Conservation (phyloP, 192 early-diverging fungal species). For the Coemansia sp. region DNA sequence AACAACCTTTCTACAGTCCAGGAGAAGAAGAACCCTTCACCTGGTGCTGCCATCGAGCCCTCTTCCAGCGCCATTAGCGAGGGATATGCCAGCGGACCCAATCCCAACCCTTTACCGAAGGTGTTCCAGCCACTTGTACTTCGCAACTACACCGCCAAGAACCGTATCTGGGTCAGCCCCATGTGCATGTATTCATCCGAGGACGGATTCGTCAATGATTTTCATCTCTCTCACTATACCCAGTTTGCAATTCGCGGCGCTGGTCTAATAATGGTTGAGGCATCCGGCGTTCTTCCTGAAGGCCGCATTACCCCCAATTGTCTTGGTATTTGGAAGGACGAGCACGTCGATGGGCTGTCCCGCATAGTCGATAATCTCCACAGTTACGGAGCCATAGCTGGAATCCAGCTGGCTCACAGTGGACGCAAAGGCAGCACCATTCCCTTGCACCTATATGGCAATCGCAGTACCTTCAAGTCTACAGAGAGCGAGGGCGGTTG, state of each 20-base stretch:
- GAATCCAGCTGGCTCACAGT: constrained; percentile 80
- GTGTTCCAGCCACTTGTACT: constrained; percentile 69
- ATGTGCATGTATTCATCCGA: constrained; percentile 78
- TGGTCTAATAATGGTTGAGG: constrained; percentile 78
- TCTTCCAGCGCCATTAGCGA: constrained; percentile 30
- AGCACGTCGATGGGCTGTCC: constrained; percentile 56
- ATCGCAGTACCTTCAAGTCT: constrained; percentile 3
- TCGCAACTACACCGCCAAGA: constrained; percentile 65
- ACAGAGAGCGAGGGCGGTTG: constrained; percentile 57
- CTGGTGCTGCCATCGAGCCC: constrained; percentile 34
- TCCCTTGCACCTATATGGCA: neutral
- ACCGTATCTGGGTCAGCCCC: constrained; percentile 72
- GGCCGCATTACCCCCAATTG: constrained; percentile 77
- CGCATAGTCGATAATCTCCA: constrained; percentile 58
- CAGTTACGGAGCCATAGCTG: constrained; percentile 53
- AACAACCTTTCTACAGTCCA: constrained; percentile 33
- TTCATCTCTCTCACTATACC: constrained; percentile 60
- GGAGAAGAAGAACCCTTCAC: constrained; percentile 18
- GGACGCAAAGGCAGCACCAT: constrained; percentile 67
- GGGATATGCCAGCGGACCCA: constrained; percentile 14
- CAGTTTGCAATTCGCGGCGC: constrained; percentile 72
- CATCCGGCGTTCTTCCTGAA: constrained; percentile 65
- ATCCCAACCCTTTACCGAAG: constrained; percentile 24
- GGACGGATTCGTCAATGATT: constrained; percentile 65
- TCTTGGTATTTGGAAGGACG: constrained; percentile 79